Percentiles rank a stretch among this genome's conserved stretches.
Evolutionary conservation across 805 yeast genomes (phyloP).

Genomic region (Lipomyces anomalus): DNA sequence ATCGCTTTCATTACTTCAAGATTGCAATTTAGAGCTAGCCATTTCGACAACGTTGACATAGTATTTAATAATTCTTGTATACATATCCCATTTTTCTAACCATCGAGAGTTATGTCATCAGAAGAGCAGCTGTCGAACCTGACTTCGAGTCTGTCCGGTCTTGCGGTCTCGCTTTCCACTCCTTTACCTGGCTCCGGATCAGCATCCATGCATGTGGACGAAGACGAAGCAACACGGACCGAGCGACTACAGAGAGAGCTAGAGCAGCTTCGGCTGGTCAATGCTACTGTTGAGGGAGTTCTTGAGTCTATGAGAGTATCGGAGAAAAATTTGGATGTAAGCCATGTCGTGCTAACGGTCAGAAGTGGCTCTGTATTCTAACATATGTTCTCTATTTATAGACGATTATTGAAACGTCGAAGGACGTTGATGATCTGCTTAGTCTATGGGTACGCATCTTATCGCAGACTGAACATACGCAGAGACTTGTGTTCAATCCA

Average conservation of each 20-base stretch:
- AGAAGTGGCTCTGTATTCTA: not conserved
- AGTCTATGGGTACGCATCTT: slow-evolving; percentile 31
- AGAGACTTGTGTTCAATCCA: slow-evolving; percentile 25
- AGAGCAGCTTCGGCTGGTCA: slow-evolving; percentile 16
- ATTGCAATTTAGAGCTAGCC: no score
- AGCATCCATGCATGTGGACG: no score
- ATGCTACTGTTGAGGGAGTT: slow-evolving; percentile 13
- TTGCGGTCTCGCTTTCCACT: no score
- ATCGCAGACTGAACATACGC: slow-evolving; percentile 33
- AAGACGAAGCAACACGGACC: slow-evolving; percentile 5
- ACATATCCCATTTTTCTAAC: no score
- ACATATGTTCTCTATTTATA: slow-evolving; percentile 1
- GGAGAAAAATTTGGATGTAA: slow-evolving; percentile 18
- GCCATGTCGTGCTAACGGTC: not conserved
- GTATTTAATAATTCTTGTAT: no score
- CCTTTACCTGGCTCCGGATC: no score
- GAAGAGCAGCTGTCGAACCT: no score
- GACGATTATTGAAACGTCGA: slow-evolving; percentile 22
- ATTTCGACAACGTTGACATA: no score
- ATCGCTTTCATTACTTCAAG: no score
- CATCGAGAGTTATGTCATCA: no score
- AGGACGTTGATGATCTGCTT: slow-evolving; percentile 29
- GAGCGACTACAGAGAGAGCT: slow-evolving; percentile 13
- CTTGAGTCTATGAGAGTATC: slow-evolving; percentile 12
- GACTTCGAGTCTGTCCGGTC: no score